Base-by-base conservation (phyloP, 2,329 filamentous ascomycete genomes). In the Diaporthe aspalathi region DNA sequence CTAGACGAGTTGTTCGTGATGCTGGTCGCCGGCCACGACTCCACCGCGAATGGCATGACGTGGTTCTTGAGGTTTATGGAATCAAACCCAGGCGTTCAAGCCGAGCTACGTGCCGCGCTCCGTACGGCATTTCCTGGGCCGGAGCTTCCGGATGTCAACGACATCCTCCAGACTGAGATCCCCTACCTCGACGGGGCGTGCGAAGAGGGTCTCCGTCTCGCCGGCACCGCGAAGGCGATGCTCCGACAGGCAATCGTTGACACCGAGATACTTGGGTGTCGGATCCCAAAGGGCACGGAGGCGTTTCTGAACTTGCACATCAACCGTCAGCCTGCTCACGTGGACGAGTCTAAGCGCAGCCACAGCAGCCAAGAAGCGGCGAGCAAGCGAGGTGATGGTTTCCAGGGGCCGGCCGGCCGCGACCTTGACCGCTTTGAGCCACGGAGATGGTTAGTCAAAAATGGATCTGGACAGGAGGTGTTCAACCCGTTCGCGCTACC, bases 111-210 rank as follows among this genome's bases (percentile, higher is more conserved):
- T 2, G 24, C n/a, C 2, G 67, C 68, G 4, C 66, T 76, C 1
- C 77, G 73, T 8, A 65, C 69, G 8, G 75, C 76, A 3, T 80
- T 82, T 56, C 62, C 74, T 0, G 68, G 65, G 9, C 77, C 78
- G 6, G 32, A 75, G 8, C 40, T 74, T 3, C 82, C 81, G 5
- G 77, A 77, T 3, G 74, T 77, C 1, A 67, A 75, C 6, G 80
- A 82, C 35, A 80, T 84, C 14, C 67, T 77, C 1, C 73, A 70
- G 5, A 71, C 76, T 5, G 71, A 75, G 3, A 73, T 82, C 27
- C 81, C 80, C 2, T 85, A 85, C 63, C 80, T 86, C 12, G 82
- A 85, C 67, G 84, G 80, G 0, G 73, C 76, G 2, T 76, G 83
- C 12, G 83, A 85, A 71, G 84, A 86, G 68, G 77, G 79, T 3